Conservation (phyloP, 2,329 filamentous ascomycete species). For the Cordyceps pruinosa region DNA sequence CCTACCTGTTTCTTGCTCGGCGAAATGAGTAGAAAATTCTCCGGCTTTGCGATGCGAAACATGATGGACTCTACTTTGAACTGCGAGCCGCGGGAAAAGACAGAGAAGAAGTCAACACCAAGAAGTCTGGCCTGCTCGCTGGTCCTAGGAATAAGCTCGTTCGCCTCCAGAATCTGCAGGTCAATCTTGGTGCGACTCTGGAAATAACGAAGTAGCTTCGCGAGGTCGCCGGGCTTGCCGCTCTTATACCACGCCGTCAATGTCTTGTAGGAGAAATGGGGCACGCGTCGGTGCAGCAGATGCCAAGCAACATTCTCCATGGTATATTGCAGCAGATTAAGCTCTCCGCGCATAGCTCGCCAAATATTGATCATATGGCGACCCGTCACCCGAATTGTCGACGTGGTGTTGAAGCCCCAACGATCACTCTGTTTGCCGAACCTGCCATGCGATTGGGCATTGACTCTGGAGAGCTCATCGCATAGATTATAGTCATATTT, state of each 20-base stretch:
- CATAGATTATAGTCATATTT: conserved; percentile 89
- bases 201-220: conserved; percentile 74
- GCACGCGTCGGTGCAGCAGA: conserved; percentile 76
- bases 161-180: conserved; percentile 83
- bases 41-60: conserved; percentile 96
- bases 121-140: conserved; percentile 91
- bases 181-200: conserved; percentile 69
- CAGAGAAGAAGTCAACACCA: conserved; percentile 93
- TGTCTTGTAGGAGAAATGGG: conserved; percentile 74
- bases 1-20: conserved; percentile 89
- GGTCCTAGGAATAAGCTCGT: conserved; percentile 80
- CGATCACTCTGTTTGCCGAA: conserved; percentile 81
- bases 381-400: conserved; percentile 85
- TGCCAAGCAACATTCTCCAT: conserved; percentile 96
- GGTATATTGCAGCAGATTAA: conserved; percentile 88
- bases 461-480: conserved; percentile 86
- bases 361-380: conserved; percentile 96
- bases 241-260: conserved; percentile 78
- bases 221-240: conserved; percentile 59
- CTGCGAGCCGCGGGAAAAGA: conserved; percentile 89
- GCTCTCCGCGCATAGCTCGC: conserved; percentile 88
- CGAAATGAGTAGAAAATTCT: conserved; percentile 86
- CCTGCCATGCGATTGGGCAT: conserved; percentile 70
- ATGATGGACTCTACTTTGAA: conserved; percentile 99
- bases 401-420: conserved; percentile 93